Base-by-base conservation (phyloP, 2,329 filamentous ascomycete species). In the Ophiostoma triangulosporum region DNA sequence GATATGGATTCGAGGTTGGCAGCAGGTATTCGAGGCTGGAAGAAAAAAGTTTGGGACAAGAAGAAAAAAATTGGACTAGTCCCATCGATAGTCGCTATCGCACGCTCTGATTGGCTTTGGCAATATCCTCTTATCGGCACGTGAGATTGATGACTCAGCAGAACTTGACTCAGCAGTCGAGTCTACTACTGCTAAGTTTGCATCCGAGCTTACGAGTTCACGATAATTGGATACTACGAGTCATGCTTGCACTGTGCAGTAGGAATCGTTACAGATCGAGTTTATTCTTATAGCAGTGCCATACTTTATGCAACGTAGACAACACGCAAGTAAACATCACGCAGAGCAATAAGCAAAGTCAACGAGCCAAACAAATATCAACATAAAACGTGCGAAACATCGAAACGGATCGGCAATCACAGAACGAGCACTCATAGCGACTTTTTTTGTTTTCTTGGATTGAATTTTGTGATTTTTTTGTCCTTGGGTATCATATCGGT, bases 381-480 rank as follows among this genome's bases (percentile, higher is more conserved):
- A n/a, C 12, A 12, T 6, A 4, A 45, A 26, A 27, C 12, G 3
- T 6, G 24, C 24, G n/a, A 27, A 12, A 27, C 40, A 45, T 22
- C 7, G 15, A n/a, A 11, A n/a, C 24, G 27, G 6, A n/a, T 45
- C 29, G 9, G 9, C 31, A 33, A 3, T 14, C 31, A 33, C 31
- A 12, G 31, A 3, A 33, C 15, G 9, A 11, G 11, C 31, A 33
- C 3, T 33, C 31, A 14, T 33, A 12, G 9, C 31, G 31, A 12
- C 9, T 20, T 26, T 12, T 40, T 40, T 9, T 14, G 22, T 24
- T 29, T 45, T 48, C 26, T 48, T 22, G 29, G 7, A 20, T 36
- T 51, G 49, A 27, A 52, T 36, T 32, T 52, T 52, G 27, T 15
- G 17, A 45, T 32, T 52, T 52, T 52, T 52, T 52, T 52, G 40